These are phyloP conservation scores for Apophysomyces elegans DNA, from an alignment of 371 early-diverging fungal genomes.

Conservation along the genomic window DNA sequence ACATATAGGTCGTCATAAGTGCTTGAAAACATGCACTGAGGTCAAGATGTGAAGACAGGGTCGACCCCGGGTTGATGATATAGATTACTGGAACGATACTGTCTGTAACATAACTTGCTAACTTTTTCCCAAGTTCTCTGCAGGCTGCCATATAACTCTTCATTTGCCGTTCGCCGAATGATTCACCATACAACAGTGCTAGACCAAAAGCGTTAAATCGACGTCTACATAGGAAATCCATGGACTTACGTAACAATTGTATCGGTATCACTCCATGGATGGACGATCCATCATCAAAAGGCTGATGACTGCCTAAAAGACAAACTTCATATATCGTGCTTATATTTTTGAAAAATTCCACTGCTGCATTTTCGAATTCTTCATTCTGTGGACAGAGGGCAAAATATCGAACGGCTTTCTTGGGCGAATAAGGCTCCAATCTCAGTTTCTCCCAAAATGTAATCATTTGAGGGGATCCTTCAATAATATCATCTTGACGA, in stretches of 20 bases:
- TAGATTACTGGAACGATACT: conserved; percentile 58
- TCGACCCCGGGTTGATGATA: conserved; percentile 59
- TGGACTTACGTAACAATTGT: conserved; percentile 46
- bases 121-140: conserved; percentile 48
- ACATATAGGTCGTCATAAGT: conserved; percentile 40
- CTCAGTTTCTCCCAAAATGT: conserved; percentile 68
- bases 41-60: conserved; percentile 54
- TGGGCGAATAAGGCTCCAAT: conserved; percentile 59
- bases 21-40: conserved; percentile 60
- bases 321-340: conserved; percentile 59
- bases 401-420: conserved; percentile 61
- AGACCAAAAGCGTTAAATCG: neutral
- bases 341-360: conserved; percentile 58
- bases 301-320: conserved; percentile 57
- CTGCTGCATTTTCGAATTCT: conserved; percentile 42
- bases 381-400: conserved; percentile 58
- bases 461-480: conserved; percentile 58
- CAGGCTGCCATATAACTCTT: conserved; percentile 58
- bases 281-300: conserved; percentile 46
- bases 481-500: conserved; percentile 63
- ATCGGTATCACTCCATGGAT: conserved; percentile 59
- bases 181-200: conserved; percentile 25
- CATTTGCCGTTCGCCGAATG: conserved; percentile 42
- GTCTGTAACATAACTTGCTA: conserved; percentile 36
- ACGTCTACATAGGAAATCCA: neutral